Conservation (phyloP, 306 rosid species). For the Prunus fruticosa region DNA sequence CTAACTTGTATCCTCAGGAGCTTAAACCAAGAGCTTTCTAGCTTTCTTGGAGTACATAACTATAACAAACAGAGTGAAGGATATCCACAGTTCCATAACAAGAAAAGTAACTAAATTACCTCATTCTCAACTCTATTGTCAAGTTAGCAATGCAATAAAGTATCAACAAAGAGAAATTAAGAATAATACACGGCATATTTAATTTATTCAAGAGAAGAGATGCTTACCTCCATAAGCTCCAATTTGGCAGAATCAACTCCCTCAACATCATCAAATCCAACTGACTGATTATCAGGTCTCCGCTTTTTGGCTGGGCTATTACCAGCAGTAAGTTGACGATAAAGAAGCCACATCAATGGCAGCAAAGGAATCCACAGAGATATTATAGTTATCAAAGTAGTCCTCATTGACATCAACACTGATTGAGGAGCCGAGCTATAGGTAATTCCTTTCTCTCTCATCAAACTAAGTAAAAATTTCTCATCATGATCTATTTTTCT, state of each 20-base stretch:
- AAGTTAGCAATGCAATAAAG: neutral
- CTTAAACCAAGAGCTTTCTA: neutral
- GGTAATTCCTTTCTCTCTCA: conserved; percentile 81
- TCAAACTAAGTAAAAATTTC: conserved; percentile 73
- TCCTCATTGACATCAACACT: conserved; percentile 65
- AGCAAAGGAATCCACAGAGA: conserved; percentile 89
- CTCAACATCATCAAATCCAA: conserved; percentile 93
- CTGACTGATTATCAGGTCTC: conserved; percentile 51
- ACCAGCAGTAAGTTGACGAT: conserved; percentile 89
- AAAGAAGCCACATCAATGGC: conserved; percentile 95
- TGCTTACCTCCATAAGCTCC: conserved; percentile 91
- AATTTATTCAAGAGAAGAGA: conserved; percentile 8
- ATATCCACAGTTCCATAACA: neutral
- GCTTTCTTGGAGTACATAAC: neutral
- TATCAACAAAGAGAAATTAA: neutral
- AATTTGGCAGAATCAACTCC: conserved; percentile 93
- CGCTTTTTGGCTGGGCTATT: conserved; percentile 87
- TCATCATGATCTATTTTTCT: conserved; percentile 88
- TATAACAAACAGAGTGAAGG: neutral
- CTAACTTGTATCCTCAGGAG: neutral
- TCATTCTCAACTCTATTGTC: neutral
- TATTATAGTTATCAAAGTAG: conserved; percentile 66
- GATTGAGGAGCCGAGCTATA: conserved; percentile 95
- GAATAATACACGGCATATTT: neutral
- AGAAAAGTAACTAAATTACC: neutral